Base-by-base conservation (phyloP, 768 basidiomycete genomes). In the Pulveroboletus ravenelii region DNA sequence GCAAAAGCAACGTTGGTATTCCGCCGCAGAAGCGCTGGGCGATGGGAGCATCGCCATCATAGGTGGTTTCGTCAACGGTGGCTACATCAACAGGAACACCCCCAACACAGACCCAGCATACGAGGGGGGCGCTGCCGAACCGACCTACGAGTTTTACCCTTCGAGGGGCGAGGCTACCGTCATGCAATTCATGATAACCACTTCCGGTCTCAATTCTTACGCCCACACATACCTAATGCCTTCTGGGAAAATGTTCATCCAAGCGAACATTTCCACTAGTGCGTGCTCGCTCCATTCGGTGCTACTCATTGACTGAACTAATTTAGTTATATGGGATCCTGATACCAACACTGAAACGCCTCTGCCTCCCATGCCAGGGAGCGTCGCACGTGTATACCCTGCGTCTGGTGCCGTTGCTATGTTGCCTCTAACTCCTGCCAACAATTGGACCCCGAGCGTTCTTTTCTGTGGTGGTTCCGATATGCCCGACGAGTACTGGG, bases 401-500 rank as follows among this genome's bases (percentile, higher is more conserved):
- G 94, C 87, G 0, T 92, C 92, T 9, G 92, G 89, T 42, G 94
- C 87, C 3, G 79, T 79, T 9, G 87, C 87, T 43, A 91, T 98
- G 87, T 77, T 98, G 1, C 94, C 94, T 3, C 74, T 98, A 17
- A 95, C 89, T 4, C 87, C 89, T 13, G 85, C 77, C 29, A 96
- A 95, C 71, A 86, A 90, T 63, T 98, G 88, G 68, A 81, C 77
- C 0, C 88, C 86, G 1, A 90, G 91, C 0, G 68, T 96, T 50
- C 60, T 98, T 42, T 94, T 97, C 71, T 98, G 94, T 60, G 94
- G 94, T 48, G 95, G 95, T 18, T 81, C 81, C 14, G 76, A 86
- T 64, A 85, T 95, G 79, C 73, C 82, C 10, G 85, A 85, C 37
- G 72, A 76, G 20, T 73, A 73, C 32, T 97, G 84, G 78, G 91